A percentile compares a stretch with the other conserved stretches of the same genome.
Evolutionary conservation across 208 protist genomes (phyloP).

Genomic region (Acanthamoeba triangularis): DNA sequence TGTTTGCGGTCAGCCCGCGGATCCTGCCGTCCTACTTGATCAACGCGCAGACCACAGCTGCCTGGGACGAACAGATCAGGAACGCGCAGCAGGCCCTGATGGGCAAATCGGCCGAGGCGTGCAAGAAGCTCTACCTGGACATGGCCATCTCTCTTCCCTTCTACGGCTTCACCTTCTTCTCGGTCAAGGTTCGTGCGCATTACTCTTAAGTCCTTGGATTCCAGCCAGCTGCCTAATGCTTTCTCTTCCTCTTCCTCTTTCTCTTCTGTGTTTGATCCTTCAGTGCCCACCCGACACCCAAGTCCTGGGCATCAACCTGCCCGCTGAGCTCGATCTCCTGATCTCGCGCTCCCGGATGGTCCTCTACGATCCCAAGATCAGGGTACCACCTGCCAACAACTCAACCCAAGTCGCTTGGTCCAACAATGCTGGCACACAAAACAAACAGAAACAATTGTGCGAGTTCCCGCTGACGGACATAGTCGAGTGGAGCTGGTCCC

Average conservation of each 20-base stretch:
- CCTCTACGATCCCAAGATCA: neutral
- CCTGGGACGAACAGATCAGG: neutral
- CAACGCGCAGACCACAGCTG: neutral
- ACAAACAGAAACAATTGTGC: neutral
- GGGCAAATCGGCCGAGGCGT: neutral
- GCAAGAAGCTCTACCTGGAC: conserved; percentile 13
- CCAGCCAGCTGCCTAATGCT: neutral
- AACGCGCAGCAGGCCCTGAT: neutral
- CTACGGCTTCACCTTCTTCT: conserved; percentile 30
- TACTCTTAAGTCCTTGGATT: neutral
- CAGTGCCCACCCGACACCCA: neutral
- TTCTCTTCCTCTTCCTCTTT: neutral
- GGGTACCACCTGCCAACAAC: neutral
- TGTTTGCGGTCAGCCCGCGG: neutral
- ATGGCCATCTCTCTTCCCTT: neutral
- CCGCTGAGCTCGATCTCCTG: neutral
- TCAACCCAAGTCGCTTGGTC: no score
- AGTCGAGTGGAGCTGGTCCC: neutral
- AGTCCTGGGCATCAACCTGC: neutral
- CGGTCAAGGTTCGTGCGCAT: neutral
- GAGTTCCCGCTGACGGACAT: neutral
- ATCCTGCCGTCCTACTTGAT: neutral
- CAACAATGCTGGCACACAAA: no score
- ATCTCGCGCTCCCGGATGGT: neutral
- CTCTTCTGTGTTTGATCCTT: neutral